Percentiles rank a stretch among this genome's conserved stretches.
These are phyloP conservation scores for Lecanoromycetidae sp. DNA, from an alignment of 2,329 filamentous ascomycete genomes.

Conservation along the genomic window DNA sequence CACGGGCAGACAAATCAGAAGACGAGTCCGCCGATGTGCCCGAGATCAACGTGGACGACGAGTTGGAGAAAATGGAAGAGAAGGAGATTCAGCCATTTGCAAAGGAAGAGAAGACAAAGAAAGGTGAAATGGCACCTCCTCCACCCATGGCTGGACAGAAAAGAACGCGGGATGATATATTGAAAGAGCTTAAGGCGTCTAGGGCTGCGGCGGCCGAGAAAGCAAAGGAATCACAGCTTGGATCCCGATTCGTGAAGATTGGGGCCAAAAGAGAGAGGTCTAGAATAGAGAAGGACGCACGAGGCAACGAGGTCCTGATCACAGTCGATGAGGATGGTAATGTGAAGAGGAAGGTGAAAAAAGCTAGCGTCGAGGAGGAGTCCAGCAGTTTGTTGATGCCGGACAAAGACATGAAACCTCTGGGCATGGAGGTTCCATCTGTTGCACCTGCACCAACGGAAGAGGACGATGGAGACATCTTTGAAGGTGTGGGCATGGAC, in stretches of 20 bases:
- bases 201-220: conserved; percentile 30
- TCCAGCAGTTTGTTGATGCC: conserved; percentile 28
- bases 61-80: conserved; percentile 33
- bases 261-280: conserved; percentile 35
- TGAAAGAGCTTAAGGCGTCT: conserved; percentile 47
- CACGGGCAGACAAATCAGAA: conserved; percentile 30
- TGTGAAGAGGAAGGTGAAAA: conserved; percentile 47
- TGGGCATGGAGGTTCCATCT: conserved; percentile 38
- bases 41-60: conserved; percentile 49
- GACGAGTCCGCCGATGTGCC: conserved; percentile 24
- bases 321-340: conserved; percentile 48
- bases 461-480: conserved; percentile 48
- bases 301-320: conserved; percentile 45
- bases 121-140: conserved; percentile 38
- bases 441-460: conserved; percentile 22
- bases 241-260: conserved; percentile 44
- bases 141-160: conserved; percentile 30
- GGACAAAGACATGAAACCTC: conserved; percentile 35
- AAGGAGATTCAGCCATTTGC: conserved; percentile 16
- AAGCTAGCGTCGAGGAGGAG: conserved; percentile 34
- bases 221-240: conserved; percentile 33
- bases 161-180: conserved; percentile 46
- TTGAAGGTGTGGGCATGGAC: conserved; percentile 46
- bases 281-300: conserved; percentile 44
- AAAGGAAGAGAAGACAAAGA: conserved; percentile 37